A percentile compares a stretch with the other conserved stretches of the same genome.
Conservation (phyloP, 192 early-diverging fungal species). For the Coemansia sp. region DNA sequence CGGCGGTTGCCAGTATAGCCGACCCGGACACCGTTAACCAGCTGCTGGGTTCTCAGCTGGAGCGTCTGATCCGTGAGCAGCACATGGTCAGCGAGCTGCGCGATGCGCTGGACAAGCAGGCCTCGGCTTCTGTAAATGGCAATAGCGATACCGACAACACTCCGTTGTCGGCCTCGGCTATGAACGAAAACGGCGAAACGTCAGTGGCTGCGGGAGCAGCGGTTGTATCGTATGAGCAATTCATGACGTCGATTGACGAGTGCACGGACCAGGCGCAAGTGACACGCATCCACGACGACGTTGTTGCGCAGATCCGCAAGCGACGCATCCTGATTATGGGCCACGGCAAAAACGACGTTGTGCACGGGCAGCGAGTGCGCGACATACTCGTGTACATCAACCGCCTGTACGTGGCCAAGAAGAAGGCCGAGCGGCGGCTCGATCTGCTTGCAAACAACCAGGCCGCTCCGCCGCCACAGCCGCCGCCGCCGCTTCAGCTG, state of each 20-base stretch:
- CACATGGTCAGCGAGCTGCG: slow-evolving; percentile 73
- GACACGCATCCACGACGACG: slow-evolving; percentile 64
- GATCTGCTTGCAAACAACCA: slow-evolving; percentile 52
- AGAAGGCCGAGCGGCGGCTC: slow-evolving; percentile 72
- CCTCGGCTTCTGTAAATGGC: slow-evolving; percentile 1
- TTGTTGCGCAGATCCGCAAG: slow-evolving; percentile 73
- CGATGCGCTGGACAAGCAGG: slow-evolving; percentile 67
- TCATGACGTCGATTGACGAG: slow-evolving; percentile 70
- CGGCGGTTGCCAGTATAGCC: slow-evolving; percentile 63
- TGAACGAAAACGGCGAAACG: slow-evolving; percentile 4
- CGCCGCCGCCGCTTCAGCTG: background rate
- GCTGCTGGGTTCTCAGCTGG: slow-evolving; percentile 63
- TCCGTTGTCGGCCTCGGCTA: background rate
- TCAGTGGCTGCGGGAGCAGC: background rate
- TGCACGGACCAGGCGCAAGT: slow-evolving; percentile 65
- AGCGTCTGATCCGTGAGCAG: slow-evolving; percentile 51
- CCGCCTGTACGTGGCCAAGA: slow-evolving; percentile 69
- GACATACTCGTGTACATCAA: slow-evolving; percentile 76
- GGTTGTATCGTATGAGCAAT: slow-evolving; percentile 68
- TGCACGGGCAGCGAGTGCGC: slow-evolving; percentile 76
- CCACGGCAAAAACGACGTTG: slow-evolving; percentile 68
- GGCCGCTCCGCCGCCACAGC: background rate
- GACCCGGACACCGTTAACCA: slow-evolving; percentile 92
- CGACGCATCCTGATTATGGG: slow-evolving; percentile 60
- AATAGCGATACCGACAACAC: background rate